A percentile compares a stretch with the other conserved stretches of the same genome.
These are phyloP conservation scores for Westerdykella sp. DNA, from an alignment of 2,329 filamentous ascomycete species.

Conservation along the genomic window DNA sequence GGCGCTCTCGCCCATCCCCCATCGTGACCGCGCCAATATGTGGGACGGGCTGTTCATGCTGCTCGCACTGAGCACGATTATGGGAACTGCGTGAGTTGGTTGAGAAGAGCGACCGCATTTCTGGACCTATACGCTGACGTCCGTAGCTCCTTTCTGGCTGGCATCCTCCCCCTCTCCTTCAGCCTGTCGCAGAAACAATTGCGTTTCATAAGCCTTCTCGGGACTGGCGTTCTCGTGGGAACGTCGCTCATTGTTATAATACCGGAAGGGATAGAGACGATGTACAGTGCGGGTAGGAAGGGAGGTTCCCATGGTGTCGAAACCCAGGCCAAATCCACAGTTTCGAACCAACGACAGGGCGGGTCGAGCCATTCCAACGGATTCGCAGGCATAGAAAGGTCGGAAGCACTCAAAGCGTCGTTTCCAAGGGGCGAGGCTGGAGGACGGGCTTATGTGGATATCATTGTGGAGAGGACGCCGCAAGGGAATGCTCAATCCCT, in stretches of 20 bases:
- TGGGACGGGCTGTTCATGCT: slow-evolving; percentile 61
- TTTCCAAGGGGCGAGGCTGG: slow-evolving; percentile 12
- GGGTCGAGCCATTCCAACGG: slow-evolving; percentile 19
- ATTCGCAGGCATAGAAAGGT: slow-evolving; percentile 17
- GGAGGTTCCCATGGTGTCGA: slow-evolving; percentile 19
- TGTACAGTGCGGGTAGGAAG: slow-evolving; percentile 54
- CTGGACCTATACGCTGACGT: slow-evolving; percentile 9
- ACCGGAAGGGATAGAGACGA: slow-evolving; percentile 88
- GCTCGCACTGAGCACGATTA: slow-evolving; percentile 58
- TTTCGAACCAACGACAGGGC: slow-evolving; percentile 19
- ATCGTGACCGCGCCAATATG: slow-evolving; percentile 32
- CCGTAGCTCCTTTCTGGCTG: slow-evolving; percentile 82
- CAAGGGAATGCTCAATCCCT: slow-evolving; percentile 7
- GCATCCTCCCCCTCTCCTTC: slow-evolving; percentile 84
- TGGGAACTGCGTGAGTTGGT: slow-evolving; percentile 55
- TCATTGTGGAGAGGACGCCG: slow-evolving; percentile 17
- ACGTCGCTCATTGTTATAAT: slow-evolving; percentile 97
- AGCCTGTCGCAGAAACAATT: slow-evolving; percentile 79
- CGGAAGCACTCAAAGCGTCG: slow-evolving; percentile 7
- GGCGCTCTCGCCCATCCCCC: slow-evolving; percentile 7
- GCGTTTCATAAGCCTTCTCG: slow-evolving; percentile 82
- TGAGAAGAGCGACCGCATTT: background rate
- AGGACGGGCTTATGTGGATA: slow-evolving; percentile 16
- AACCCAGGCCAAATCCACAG: slow-evolving; percentile 19
- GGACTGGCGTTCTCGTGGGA: slow-evolving; percentile 88